Base-by-base conservation (phyloP, 2,329 filamentous ascomycete genomes). In the Aspergillus tubingensis region DNA sequence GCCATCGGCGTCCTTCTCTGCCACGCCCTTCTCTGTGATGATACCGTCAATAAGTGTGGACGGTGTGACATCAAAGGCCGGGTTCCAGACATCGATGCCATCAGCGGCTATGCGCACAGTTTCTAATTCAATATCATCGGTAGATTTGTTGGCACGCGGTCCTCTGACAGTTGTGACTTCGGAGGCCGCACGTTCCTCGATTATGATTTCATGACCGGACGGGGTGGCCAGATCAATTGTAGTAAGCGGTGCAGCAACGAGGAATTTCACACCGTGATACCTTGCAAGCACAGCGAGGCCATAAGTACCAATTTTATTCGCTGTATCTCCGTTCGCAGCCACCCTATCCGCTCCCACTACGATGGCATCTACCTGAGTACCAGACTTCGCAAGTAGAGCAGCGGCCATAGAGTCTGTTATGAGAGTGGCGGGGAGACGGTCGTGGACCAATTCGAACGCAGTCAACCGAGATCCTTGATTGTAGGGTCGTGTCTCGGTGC, bases 231-330 rank as follows among this genome's bases (percentile, higher is more conserved):
- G 80, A 72, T 99, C 95, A 67, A 99, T 95, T 59, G 92, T 96
- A 2, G 95, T 99, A 6, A 93, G 91, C 0, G 95, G 95, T 0
- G 95, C 95, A 0, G 95, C 95, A 30, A 99, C 93, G 8, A 99
- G 84, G 74, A 99, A 99, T 76, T 94, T 96, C 71, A 98, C 85
- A 17, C 91, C 91, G 70, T 99, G 95, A 71, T 93, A 83, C 66
- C 85, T 88, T 21, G 95, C 95, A 30, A 96, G 83, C n/a, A 98
- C 92, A 3, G 95, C 92, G 3, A 99, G 84, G 57, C 89, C 85
- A 75, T 99, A 98, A 0, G 95, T 99, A 54, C 95, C 95, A 63
- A 99, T 96, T 81, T 99, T 99, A 81, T 99, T 99, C 58, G 95
- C 95, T 0, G 95, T 98, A 78, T 99, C 95, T 30, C 95, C 95